These are phyloP conservation scores for Theileria parva DNA, from an alignment of 169 alveolate species.

Conservation along the genomic window DNA sequence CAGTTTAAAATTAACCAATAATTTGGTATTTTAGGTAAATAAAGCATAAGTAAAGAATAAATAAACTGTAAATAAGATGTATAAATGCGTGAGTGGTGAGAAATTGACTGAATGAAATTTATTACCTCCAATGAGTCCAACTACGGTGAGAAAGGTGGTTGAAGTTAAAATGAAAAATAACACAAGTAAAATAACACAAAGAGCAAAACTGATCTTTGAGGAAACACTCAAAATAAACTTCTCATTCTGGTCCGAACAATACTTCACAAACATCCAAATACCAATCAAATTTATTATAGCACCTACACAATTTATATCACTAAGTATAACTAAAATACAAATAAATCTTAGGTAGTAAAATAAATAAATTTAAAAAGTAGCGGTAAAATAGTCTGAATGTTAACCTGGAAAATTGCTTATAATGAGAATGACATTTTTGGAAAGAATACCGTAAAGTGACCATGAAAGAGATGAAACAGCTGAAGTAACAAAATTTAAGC, in stretches of 20 bases:
- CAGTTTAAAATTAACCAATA: no score
- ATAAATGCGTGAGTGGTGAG: no score
- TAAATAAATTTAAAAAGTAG: no score
- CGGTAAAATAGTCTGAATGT: neutral
- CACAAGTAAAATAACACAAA: constrained; percentile 11
- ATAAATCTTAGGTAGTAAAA: no score
- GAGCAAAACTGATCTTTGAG: constrained; percentile 26
- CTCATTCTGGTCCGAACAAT: constrained; percentile 51
- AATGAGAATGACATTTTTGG: constrained; percentile 61
- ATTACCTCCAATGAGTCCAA: constrained; percentile 62
- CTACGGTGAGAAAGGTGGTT: constrained; percentile 37
- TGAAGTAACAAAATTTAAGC: constrained; percentile 62
- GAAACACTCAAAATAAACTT: constrained; percentile 28
- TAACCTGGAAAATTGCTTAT: constrained; percentile 68
- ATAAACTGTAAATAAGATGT: no score
- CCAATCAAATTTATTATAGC: constrained; percentile 31
- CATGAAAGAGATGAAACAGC: constrained; percentile 70
- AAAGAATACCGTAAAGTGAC: constrained; percentile 68
- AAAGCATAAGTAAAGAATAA: no score
- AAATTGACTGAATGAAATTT: neutral
- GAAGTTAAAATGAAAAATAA: constrained; percentile 21
- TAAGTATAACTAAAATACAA: no score
- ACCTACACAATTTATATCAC: constrained; percentile 22
- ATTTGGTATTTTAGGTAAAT: no score
- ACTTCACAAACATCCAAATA: constrained; percentile 32